phyloP scores from a whole-genome alignment of 352 stramenopile genomes.

The Globisporangium emineosum region DNA sequence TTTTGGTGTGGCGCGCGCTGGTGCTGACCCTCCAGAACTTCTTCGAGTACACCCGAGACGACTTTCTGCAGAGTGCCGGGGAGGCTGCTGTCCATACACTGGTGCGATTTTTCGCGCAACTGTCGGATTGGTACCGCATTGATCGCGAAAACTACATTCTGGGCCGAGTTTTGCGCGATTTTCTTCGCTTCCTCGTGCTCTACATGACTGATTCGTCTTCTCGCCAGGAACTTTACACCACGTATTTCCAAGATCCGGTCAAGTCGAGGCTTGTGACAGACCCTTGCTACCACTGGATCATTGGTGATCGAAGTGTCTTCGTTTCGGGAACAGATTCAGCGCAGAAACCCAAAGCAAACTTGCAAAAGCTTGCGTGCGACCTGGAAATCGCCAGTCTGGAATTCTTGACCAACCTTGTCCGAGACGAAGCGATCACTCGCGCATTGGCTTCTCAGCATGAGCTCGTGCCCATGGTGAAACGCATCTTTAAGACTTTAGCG shows the following conservation, averaged over 20 bases:
- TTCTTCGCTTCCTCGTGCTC: slow-evolving; percentile 9
- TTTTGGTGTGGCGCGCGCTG: slow-evolving; percentile 16
- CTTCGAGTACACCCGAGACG: background rate
- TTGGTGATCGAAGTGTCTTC: background rate
- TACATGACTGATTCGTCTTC: slow-evolving; percentile 3
- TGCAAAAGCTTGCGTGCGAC: background rate
- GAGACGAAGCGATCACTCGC: background rate
- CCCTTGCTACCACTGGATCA: slow-evolving; percentile 13
- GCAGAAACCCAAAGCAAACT: background rate
- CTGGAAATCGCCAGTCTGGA: slow-evolving; percentile 1
- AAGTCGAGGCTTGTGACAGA: background rate
- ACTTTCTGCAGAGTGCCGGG: slow-evolving; percentile 1
- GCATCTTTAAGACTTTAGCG: background rate
- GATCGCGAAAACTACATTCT: slow-evolving; percentile 4
- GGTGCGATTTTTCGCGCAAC: slow-evolving; percentile 7
- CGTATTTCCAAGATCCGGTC: background rate
- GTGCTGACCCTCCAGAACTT: slow-evolving; percentile 14
- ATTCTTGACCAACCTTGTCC: slow-evolving; percentile 10
- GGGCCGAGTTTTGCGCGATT: slow-evolving; percentile 12
- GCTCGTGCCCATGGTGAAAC: background rate
- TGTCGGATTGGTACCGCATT: slow-evolving; percentile 9
- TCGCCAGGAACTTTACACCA: background rate
- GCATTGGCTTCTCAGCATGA: background rate
- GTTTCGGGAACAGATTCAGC: background rate
- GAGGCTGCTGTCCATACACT: background rate